Evolutionary conservation across 2,329 filamentous ascomycete species (phyloP), one percentile per base, ranked within the genome.

Genomic region (Colletotrichum musae): DNA sequence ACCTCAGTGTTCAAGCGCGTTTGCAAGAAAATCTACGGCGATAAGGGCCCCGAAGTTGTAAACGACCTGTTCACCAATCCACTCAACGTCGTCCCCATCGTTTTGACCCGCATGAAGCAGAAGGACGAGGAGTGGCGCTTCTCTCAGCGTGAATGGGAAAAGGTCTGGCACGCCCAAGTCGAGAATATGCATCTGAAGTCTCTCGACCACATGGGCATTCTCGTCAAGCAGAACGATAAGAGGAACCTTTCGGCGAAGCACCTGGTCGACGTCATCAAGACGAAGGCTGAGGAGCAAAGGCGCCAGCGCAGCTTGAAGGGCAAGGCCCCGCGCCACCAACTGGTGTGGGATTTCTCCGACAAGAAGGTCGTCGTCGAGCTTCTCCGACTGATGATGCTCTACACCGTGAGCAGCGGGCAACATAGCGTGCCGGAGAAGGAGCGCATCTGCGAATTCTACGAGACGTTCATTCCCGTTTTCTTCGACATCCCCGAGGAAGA

Each of bases 61-160:
- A 91, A 92, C 58, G 92, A 97, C 76, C 91, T 99, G 82, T 97
- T 97, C 78, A 86, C 87, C 50, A 88, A 93, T 63, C 96, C 96
- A 0, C 95, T 93, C 76, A 91, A 91, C 47, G 95, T 98, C 3
- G 90, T 99, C 2, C 96, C 96, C 0, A 91, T 98, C 45, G 88
- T 99, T 32, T 85, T 99, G 70, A 92, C 93, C 59, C 90, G 96
- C 13, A 87, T 99, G 74, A 98, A 98, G 83, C 94, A 97, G 76
- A 98, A 98, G 79, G 92, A 97, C 52, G 96, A 99, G 80, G 95
- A 98, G 76, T 99, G 96, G 96, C 94, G 97, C 72, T 95, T 97
- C 74, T 95, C 94, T 6, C 95, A 93, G 79, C 94, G 96, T 39
- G 97, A 99, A 78, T 99, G 96, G 96, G 95, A 98, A 80, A 98